Conservation (phyloP, 164 flowering plant genomes). For the Tinospora cordifolia region DNA sequence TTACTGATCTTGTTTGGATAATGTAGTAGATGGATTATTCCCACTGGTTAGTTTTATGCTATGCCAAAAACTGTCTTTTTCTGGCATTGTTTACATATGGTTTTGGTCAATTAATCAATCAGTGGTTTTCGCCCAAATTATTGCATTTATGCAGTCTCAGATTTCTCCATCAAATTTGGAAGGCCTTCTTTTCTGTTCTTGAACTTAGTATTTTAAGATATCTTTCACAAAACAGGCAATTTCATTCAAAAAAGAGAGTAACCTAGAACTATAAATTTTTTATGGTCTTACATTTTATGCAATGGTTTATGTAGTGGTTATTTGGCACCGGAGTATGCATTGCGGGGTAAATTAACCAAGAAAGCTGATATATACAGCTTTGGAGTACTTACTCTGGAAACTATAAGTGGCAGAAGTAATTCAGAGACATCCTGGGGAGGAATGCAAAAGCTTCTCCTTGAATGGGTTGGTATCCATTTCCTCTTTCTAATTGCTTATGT, state of each 20-base stretch:
- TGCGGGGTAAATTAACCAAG: slow-evolving; percentile 64
- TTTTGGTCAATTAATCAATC: too few relatives aligned
- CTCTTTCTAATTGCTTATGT: background rate
- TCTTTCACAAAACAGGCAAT: background rate
- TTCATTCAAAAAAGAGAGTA: too few relatives aligned
- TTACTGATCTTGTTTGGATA: too few relatives aligned
- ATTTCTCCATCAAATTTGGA: too few relatives aligned
- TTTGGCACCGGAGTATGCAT: slow-evolving; percentile 79
- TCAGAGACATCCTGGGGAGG: slow-evolving; percentile 43
- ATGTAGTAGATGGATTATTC: too few relatives aligned
- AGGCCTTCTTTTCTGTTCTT: background rate
- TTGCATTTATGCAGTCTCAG: too few relatives aligned
- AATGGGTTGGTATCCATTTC: slow-evolving; percentile 41
- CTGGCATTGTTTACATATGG: too few relatives aligned
- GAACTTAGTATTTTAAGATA: background rate
- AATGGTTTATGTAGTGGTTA: slow-evolving; percentile 53
- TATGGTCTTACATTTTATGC: background rate
- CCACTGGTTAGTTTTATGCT: too few relatives aligned
- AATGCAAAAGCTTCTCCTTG: slow-evolving; percentile 39
- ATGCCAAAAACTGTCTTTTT: too few relatives aligned
- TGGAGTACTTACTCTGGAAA: slow-evolving; percentile 70
- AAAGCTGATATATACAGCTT: slow-evolving; percentile 83
- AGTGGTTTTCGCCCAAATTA: too few relatives aligned
- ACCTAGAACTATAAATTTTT: background rate
- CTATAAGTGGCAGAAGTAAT: slow-evolving; percentile 57